These are phyloP conservation scores for Castanea mollissima DNA, from an alignment of 306 rosid genomes.

Conservation along the genomic window DNA sequence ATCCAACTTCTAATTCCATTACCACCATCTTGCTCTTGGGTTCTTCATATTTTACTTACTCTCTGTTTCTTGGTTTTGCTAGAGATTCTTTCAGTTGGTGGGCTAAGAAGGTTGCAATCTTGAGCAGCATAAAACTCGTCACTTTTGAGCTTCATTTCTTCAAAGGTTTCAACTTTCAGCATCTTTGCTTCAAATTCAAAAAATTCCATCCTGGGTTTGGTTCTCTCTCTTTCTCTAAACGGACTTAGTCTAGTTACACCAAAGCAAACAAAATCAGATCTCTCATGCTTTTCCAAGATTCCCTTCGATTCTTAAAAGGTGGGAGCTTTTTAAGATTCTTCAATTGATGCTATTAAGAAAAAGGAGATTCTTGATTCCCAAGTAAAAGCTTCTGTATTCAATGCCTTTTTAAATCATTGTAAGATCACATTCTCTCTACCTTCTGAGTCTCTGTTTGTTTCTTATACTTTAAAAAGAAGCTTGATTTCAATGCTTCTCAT, in stretches of 20 bases:
- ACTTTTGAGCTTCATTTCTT: slow-evolving; percentile 1
- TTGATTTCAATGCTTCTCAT: slow-evolving; percentile 6
- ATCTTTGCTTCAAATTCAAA: background rate
- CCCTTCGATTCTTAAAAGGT: slow-evolving; percentile 74
- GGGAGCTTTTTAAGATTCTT: slow-evolving; percentile 61
- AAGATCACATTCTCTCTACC: slow-evolving; percentile 23
- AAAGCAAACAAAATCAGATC: slow-evolving; percentile 15
- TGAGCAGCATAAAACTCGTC: background rate
- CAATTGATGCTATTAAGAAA: slow-evolving; percentile 40
- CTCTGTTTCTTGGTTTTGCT: slow-evolving; percentile 12
- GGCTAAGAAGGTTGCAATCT: background rate
- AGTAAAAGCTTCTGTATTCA: slow-evolving; percentile 51
- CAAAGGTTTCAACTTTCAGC: background rate
- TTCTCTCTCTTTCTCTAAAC: background rate
- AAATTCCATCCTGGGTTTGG: background rate
- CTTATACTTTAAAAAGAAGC: slow-evolving; percentile 4
- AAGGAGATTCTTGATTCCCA: slow-evolving; percentile 66
- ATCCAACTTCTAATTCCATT: slow-evolving; percentile 25
- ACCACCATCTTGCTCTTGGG: slow-evolving; percentile 5
- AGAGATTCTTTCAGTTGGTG: background rate
- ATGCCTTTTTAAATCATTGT: slow-evolving; percentile 40
- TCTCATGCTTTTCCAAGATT: slow-evolving; percentile 42
- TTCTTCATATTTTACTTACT: slow-evolving; percentile 17
- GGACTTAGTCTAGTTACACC: background rate
- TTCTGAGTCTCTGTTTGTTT: slow-evolving; percentile 1